Evolutionary conservation across 169 alveolate species (phyloP), one percentile per base, ranked within the genome.

Genomic region (Plasmodium adleri): DNA sequence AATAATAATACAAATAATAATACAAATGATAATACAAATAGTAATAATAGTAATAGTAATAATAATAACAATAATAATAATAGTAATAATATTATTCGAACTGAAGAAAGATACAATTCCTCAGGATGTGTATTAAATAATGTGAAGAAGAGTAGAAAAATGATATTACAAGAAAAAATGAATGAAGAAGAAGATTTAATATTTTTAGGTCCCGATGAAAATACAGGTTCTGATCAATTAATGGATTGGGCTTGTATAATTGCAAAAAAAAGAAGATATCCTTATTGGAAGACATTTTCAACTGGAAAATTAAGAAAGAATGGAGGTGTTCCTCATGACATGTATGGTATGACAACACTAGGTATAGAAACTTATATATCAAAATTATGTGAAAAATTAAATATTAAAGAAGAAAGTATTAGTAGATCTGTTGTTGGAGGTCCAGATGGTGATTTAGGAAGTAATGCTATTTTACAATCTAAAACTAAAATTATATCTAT

Each of bases 261-360:
- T 13, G 97, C 97, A 43, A 90, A 89, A 58, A 83, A 73, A 43
- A 90, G 96, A 59, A 94, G 94, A 3, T 90, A 74, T 72, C 63
- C 39, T 54, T 94, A 72, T 88, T 95, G 97, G 97, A 92, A 94
- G 85, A 93, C 97, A 20, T 91, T 96, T 92, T 95, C 98, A 9
- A 96, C 98, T 0, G 98, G 98, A 12, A 96, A 96, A 72, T 89
- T 86, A 28, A 94, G 95, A 20, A 88, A 87, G 64, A 87, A 94
- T 88, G 98, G 98, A 13, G 98, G 98, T 52, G 95, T 96, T 10
- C 98, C 98, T 0, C 98, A 96, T 88, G 98, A 96, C 87, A 59
- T 71, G 22, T 95, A 90, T 74, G 98, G 97, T 20, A 96, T 95
- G 97, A 96, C 98, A n/a, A 96, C 98, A 59, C 83, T 96, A 1